Evolutionary conservation across 2,329 filamentous ascomycete genomes (phyloP).

Genomic region (Ophiostoma perfectum): DNA sequence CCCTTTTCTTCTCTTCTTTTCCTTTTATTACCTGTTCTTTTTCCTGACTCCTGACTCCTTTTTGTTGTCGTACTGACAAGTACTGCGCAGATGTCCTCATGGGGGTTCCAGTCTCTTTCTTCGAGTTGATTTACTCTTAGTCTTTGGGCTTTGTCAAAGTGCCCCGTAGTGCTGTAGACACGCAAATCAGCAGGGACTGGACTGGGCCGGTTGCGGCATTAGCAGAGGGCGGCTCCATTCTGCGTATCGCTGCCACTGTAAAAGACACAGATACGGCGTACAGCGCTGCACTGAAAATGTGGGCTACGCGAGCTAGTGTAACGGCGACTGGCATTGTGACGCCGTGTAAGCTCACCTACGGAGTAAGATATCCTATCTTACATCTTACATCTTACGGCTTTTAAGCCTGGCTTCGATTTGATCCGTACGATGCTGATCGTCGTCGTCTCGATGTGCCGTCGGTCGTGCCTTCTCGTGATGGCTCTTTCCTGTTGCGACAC

Average conservation of each 20-base stretch:
- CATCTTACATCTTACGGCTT: not conserved
- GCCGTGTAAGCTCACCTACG: not conserved
- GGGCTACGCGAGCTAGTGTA: not conserved
- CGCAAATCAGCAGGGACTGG: no score
- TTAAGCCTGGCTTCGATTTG: not conserved
- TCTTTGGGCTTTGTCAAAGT: not conserved
- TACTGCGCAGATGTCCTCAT: constrained; percentile 30
- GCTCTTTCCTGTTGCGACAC: not conserved
- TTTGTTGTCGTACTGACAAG: constrained; percentile 27
- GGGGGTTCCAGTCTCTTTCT: constrained; percentile 10
- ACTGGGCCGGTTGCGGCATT: no score
- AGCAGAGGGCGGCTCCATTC: not conserved
- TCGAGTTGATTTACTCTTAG: not conserved
- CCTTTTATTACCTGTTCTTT: constrained; percentile 11
- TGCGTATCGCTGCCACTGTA: not conserved
- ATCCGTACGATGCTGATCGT: not conserved
- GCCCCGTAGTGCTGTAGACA: not conserved
- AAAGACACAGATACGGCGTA: not conserved
- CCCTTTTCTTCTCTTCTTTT: not conserved
- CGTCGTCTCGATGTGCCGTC: not conserved
- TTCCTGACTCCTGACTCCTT: constrained; percentile 9
- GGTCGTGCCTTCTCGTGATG: not conserved
- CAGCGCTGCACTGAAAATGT: not conserved
- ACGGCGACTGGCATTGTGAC: not conserved
- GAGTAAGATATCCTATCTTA: no score